phyloP scores from a whole-genome alignment of 1,139 yeast genomes.

The Debaryomyces coudertii region DNA sequence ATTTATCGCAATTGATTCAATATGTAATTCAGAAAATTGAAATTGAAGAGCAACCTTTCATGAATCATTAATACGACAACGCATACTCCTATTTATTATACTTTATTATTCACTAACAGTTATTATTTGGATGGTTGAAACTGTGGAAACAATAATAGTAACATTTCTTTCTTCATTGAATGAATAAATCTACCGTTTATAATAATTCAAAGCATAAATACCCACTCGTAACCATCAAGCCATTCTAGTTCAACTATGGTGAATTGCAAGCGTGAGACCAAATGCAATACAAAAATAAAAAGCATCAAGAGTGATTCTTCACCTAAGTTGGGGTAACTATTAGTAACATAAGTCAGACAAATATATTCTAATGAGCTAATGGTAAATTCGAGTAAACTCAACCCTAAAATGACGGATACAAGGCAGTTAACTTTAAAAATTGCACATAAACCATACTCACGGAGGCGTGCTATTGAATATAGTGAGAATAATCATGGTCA shows the following conservation, averaged over 20 bases:
- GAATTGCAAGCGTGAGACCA: slow-evolving; percentile 50
- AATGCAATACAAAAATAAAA: slow-evolving; percentile 49
- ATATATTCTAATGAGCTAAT: slow-evolving; percentile 61
- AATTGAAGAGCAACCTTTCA: too few species aligned
- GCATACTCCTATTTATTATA: too few species aligned
- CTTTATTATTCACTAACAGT: too few species aligned
- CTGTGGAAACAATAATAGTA: too few species aligned
- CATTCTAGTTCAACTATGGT: slow-evolving; percentile 49
- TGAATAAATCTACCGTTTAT: slow-evolving; percentile 44
- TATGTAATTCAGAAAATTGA: too few species aligned
- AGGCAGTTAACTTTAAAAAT: slow-evolving; percentile 48
- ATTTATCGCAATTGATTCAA: too few species aligned
- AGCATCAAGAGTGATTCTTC: slow-evolving; percentile 57
- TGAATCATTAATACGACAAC: too few species aligned
- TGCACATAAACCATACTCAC: slow-evolving; percentile 42
- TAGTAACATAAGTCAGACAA: slow-evolving; percentile 58
- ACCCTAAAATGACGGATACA: slow-evolving; percentile 54
- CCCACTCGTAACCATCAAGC: slow-evolving; percentile 41
- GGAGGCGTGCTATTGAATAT: slow-evolving; percentile 44
- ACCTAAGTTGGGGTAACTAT: slow-evolving; percentile 59
- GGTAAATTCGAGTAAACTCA: slow-evolving; percentile 58
- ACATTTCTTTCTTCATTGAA: too few species aligned
- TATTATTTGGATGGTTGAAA: too few species aligned
- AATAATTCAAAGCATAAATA: slow-evolving; percentile 47
- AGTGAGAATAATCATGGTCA: slow-evolving; percentile 43